Evolutionary conservation across 176 grass and related monocot species (phyloP).

Genomic region (Secale cereale): DNA sequence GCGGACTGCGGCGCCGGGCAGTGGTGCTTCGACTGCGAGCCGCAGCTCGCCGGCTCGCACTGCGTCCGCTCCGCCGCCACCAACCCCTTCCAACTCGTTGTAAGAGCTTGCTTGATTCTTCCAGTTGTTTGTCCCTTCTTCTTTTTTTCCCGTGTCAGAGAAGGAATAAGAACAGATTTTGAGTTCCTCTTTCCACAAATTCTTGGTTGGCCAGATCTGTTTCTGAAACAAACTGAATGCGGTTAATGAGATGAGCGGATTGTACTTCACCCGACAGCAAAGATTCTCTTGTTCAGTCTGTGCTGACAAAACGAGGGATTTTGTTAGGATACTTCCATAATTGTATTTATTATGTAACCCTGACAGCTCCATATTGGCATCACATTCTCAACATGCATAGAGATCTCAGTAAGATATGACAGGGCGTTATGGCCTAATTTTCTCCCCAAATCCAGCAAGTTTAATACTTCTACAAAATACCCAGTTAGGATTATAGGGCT

Average conservation of each 20-base stretch:
- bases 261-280: neutral
- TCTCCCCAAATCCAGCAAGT: neutral
- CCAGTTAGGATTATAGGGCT: neutral
- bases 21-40: constrained; percentile 86
- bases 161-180: neutral
- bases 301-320: neutral
- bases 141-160: too few relatives aligned
- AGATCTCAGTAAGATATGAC: neutral
- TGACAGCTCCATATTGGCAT: neutral
- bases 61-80: constrained; percentile 68
- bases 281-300: neutral
- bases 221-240: neutral
- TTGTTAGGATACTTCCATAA: neutral
- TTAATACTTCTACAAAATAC: neutral
- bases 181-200: neutral
- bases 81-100: constrained; percentile 60
- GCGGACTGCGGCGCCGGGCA: constrained; percentile 66
- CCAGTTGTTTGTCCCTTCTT: neutral
- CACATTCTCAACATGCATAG: neutral
- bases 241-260: neutral
- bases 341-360: neutral
- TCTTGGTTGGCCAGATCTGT: neutral
- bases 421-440: neutral
- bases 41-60: constrained; percentile 48
- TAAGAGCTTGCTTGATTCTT: constrained; percentile 25